Conservation (phyloP, 352 stramenopile genomes). For the Peronospora belbahrii region DNA sequence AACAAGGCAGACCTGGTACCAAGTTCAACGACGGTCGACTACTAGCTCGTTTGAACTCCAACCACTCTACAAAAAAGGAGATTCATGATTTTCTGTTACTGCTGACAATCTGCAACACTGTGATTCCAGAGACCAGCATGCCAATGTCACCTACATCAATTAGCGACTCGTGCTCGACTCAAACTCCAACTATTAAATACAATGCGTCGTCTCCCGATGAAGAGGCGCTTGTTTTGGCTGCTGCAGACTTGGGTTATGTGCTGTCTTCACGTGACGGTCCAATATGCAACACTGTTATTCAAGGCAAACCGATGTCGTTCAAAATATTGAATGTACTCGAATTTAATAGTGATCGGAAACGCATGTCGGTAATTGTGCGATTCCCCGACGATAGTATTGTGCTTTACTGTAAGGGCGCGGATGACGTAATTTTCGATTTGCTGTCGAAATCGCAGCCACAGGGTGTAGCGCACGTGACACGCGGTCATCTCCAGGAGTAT, state of each 20-base stretch:
- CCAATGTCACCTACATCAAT: constrained; percentile 21
- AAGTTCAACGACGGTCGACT: constrained; percentile 75
- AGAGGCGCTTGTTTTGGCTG: constrained; percentile 68
- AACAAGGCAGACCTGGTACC: constrained; percentile 45
- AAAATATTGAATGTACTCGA: constrained; percentile 94
- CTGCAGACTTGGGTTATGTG: constrained; percentile 68
- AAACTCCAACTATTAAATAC: constrained; percentile 51
- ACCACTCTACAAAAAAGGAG: constrained; percentile 77
- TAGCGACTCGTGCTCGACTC: constrained; percentile 13
- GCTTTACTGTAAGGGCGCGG: constrained; percentile 80
- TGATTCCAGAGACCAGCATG: constrained; percentile 60
- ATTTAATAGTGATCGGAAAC: constrained; percentile 97
- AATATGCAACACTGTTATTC: constrained; percentile 62
- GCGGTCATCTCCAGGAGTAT: constrained; percentile 78
- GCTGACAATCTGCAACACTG: constrained; percentile 83
- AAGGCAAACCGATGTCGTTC: constrained; percentile 71
- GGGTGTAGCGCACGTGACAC: constrained; percentile 70
- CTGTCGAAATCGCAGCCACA: constrained; percentile 60
- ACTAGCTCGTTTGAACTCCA: constrained; percentile 60
- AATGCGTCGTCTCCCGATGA: constrained; percentile 82
- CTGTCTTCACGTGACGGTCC: constrained; percentile 54
- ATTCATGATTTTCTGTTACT: constrained; percentile 82
- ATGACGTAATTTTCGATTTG: constrained; percentile 75
- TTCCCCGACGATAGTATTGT: constrained; percentile 60
- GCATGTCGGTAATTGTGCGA: constrained; percentile 96